phyloP scores from a whole-genome alignment of 2,329 filamentous ascomycete species.

The Penicillium paneum region DNA sequence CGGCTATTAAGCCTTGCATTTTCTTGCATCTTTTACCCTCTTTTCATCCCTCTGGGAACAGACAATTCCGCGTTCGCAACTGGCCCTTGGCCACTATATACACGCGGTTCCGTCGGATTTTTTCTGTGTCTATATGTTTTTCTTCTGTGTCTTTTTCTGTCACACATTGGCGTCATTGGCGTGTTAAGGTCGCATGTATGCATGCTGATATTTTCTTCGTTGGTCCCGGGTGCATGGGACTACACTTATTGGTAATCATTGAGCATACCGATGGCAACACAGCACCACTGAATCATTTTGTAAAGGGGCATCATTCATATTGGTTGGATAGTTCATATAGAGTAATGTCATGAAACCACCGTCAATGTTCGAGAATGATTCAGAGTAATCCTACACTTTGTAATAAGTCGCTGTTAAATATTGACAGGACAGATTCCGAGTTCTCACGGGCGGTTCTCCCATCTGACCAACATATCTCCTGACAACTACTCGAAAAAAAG shows the following conservation, averaged over 20 bases:
- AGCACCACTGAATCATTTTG: slow-evolving; percentile 14
- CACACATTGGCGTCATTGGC: slow-evolving; percentile 11
- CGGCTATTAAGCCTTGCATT: neutral
- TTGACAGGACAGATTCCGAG: no score
- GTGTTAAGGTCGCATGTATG: slow-evolving; percentile 13
- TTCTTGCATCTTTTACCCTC: slow-evolving; percentile 6
- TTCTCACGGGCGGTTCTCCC: no score
- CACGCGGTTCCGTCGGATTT: slow-evolving; percentile 8
- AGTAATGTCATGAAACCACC: slow-evolving; percentile 13
- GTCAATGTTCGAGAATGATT: neutral
- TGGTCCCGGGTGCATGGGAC: slow-evolving; percentile 3
- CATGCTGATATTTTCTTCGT: slow-evolving; percentile 12
- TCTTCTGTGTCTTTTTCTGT: slow-evolving; percentile 4
- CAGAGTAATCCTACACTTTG: neutral
- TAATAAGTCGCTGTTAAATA: neutral
- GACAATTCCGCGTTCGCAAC: slow-evolving; percentile 5
- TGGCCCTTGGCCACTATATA: slow-evolving; percentile 15
- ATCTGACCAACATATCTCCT: no score
- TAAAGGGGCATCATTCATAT: slow-evolving; percentile 19
- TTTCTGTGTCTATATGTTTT: slow-evolving; percentile 20
- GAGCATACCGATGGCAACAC: neutral
- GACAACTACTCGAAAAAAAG: neutral
- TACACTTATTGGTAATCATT: neutral
- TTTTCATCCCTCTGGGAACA: slow-evolving; percentile 3
- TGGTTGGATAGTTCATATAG: slow-evolving; percentile 16